Evolutionary conservation across 805 yeast genomes (phyloP).

Genomic region (Sungouiella blattae): DNA sequence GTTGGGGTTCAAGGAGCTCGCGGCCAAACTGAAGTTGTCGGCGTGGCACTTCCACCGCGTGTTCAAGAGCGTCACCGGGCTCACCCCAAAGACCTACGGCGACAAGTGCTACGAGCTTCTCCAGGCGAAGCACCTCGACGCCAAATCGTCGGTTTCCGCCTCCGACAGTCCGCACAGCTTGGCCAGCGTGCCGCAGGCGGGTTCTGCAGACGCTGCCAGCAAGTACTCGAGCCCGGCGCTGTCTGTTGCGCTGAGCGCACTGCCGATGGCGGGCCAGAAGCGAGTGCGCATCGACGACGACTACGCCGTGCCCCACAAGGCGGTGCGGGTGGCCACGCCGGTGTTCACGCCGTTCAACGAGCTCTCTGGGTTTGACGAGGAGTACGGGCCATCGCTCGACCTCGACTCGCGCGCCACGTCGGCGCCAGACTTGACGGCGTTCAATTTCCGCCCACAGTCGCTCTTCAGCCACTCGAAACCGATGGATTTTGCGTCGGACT

Average conservation of each 20-base stretch:
- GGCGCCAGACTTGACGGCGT: constrained; percentile 16
- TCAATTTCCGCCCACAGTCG: neutral
- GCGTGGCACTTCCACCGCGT: constrained; percentile 96
- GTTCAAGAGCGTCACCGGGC: constrained; percentile 79
- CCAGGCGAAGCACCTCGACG: constrained; percentile 20
- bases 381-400: constrained; percentile 9
- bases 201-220: neutral
- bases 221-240: constrained; percentile 6
- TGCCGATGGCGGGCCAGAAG: constrained; percentile 7
- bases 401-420: constrained; percentile 15
- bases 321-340: constrained; percentile 1
- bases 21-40: constrained; percentile 74
- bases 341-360: constrained; percentile 5
- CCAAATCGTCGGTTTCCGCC: neutral
- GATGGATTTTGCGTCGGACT: too few species aligned
- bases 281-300: constrained; percentile 6
- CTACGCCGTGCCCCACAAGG: constrained; percentile 2
- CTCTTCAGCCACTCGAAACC: constrained; percentile 8
- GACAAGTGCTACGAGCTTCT: constrained; percentile 72
- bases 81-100: constrained; percentile 86
- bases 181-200: neutral
- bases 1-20: constrained; percentile 80
- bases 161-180: neutral
- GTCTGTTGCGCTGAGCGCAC: neutral
- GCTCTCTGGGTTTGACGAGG: constrained; percentile 6